Percentiles rank a stretch among this genome's conserved stretches.
These are phyloP conservation scores for Puccinia hordei DNA, from an alignment of 1,284 basidiomycete genomes.

Conservation along the genomic window DNA sequence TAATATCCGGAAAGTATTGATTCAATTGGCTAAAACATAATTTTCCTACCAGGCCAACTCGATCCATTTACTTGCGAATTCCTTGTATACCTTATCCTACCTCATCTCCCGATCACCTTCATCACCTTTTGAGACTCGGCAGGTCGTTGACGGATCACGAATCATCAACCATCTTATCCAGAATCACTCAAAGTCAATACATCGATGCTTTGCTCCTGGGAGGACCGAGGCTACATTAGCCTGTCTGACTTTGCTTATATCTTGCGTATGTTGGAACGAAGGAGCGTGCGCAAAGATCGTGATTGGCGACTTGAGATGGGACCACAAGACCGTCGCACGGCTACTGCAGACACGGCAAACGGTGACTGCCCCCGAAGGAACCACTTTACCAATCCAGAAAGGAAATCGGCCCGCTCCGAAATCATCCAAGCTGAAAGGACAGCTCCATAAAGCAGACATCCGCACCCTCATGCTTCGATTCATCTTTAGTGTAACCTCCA, in stretches of 20 bases:
- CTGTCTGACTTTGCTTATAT: conserved; percentile 42
- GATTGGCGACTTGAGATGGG: conserved; percentile 48
- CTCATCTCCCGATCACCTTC: conserved; percentile 28
- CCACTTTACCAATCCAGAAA: conserved; percentile 13
- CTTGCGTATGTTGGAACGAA: conserved; percentile 48
- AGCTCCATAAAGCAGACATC: conserved; percentile 38
- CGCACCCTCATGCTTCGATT: conserved; percentile 42
- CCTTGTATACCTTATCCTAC: conserved; percentile 42
- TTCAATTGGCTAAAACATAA: conserved; percentile 11
- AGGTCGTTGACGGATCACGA: conserved; percentile 27
- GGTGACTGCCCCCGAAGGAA: neutral
- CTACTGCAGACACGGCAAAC: conserved; percentile 39
- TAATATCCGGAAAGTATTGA: neutral
- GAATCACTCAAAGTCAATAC: conserved; percentile 48
- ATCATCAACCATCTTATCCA: conserved; percentile 45
- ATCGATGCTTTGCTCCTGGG: conserved; percentile 50
- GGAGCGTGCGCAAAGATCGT: conserved; percentile 40
- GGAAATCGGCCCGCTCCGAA: conserved; percentile 30
- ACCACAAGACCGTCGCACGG: conserved; percentile 47
- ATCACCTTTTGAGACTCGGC: conserved; percentile 19
- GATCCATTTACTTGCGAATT: conserved; percentile 50
- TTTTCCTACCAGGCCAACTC: conserved; percentile 32
- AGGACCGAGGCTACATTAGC: conserved; percentile 51
- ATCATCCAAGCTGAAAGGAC: conserved; percentile 41
- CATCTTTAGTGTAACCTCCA: conserved; percentile 34